These are phyloP conservation scores for Orbilia quercus DNA, from an alignment of 2,329 filamentous ascomycete genomes.

Conservation along the genomic window DNA sequence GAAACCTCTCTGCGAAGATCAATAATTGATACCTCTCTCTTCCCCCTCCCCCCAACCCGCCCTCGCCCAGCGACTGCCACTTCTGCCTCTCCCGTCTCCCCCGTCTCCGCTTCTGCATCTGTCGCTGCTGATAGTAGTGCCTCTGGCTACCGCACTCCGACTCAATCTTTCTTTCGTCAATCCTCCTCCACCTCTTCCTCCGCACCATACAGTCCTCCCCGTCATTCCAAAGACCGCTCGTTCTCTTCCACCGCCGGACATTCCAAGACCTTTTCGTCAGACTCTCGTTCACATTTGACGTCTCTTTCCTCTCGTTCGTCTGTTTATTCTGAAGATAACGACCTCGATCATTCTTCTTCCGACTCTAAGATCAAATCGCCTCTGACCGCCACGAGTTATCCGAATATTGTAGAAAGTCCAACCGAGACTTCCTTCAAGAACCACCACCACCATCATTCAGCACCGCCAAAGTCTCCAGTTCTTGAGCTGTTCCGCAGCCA, in stretches of 20 bases:
- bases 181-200: constrained; percentile 57
- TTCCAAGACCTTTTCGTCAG: constrained; percentile 55
- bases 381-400: constrained; percentile 36
- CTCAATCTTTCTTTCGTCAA: constrained; percentile 56
- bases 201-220: constrained; percentile 45
- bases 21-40: constrained; percentile 55
- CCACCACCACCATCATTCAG: constrained; percentile 38
- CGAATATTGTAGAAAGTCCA: constrained; percentile 40
- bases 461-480: constrained; percentile 51
- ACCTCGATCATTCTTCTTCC: constrained; percentile 51
- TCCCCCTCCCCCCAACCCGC: constrained; percentile 54
- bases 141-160: constrained; percentile 49
- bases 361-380: constrained; percentile 46
- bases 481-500: constrained; percentile 53
- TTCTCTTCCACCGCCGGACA: constrained; percentile 45
- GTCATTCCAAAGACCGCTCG: constrained; percentile 54
- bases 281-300: constrained; percentile 56
- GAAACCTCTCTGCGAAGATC: constrained; percentile 53
- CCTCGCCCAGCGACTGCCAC: constrained; percentile 40
- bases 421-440: constrained; percentile 40
- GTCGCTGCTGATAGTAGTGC: constrained; percentile 24
- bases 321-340: constrained; percentile 56
- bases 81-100: constrained; percentile 20
- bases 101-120: constrained; percentile 13
- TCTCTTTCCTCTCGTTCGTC: constrained; percentile 51